Conservation (phyloP, 2,329 filamentous ascomycete species). For the Hortaea sp. region DNA sequence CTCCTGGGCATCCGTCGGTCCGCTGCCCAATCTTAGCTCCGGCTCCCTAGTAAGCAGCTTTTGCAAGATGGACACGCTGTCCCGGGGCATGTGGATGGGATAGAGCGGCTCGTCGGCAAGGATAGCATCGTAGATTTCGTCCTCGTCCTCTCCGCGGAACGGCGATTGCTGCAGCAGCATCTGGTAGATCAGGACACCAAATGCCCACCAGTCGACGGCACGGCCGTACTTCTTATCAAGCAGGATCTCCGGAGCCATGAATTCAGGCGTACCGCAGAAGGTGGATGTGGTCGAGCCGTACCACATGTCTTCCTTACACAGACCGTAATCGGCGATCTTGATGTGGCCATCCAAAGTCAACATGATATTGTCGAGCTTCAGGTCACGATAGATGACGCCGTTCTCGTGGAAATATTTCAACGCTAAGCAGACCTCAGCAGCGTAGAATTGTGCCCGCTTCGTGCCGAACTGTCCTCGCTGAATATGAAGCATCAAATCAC, state of each 20-base stretch:
- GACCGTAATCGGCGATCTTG: constrained; percentile 96
- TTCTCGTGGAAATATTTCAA: constrained; percentile 99
- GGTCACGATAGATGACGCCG: constrained; percentile 86
- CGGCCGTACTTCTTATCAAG: constrained; percentile 97
- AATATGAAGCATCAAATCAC: constrained; percentile 98
- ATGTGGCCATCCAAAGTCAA: constrained; percentile 93
- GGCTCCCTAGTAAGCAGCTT: constrained; percentile 94
- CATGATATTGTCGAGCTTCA: constrained; percentile 81
- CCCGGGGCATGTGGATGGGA: constrained; percentile 96
- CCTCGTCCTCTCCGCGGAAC: constrained; percentile 96
- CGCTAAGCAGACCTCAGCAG: constrained; percentile 90
- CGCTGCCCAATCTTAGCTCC: constrained; percentile 82
- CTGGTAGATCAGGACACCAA: constrained; percentile 97
- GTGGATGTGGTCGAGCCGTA: constrained; percentile 94
- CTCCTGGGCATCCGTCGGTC: constrained; percentile 93
- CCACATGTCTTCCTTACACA: constrained; percentile 99
- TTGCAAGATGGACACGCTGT: constrained; percentile 94
- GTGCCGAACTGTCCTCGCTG: constrained; percentile 92
- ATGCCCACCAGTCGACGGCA: constrained; percentile 99
- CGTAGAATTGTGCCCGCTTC: constrained; percentile 95
- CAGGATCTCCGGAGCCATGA: constrained; percentile 98
- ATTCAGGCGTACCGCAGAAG: constrained; percentile 98
- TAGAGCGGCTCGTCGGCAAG: constrained; percentile 94
- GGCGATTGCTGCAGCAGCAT: constrained; percentile 98
- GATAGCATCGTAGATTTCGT: constrained; percentile 98